Evolutionary conservation across 2,329 filamentous ascomycete genomes (phyloP), one percentile per base, ranked within the genome.

Genomic region (Diaporthe australafricana): DNA sequence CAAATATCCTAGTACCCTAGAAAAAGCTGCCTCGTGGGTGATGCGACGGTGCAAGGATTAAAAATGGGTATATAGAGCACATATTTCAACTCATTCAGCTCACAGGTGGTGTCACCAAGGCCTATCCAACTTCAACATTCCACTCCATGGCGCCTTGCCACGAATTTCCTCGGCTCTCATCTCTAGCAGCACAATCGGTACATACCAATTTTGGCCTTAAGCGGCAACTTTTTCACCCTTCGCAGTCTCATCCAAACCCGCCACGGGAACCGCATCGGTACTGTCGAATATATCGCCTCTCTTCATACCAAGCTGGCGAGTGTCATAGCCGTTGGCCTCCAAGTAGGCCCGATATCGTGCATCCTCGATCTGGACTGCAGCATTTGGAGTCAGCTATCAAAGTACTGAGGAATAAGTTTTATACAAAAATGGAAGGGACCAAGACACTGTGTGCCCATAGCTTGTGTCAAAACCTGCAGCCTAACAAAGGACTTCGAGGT

Each of bases 351-450:
- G 88, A 84, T 98, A 98, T 53, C 88, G 87, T 11, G 85, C 78
- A 77, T 98, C 95, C 81, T 98, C 95, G 20, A 87, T 78, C 0
- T 91, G 89, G 74, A 98, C n/a, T n/a, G n/a, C n/a, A n/a, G n/a
- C n/a, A n/a, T n/a, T n/a, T n/a, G n/a, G n/a, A n/a, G n/a, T n/a
- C n/a, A n/a, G n/a, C n/a, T n/a, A n/a, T n/a, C n/a, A n/a, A n/a
- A n/a, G n/a, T n/a, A n/a, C n/a, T n/a, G n/a, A n/a, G n/a, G n/a
- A n/a, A n/a, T n/a, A n/a, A n/a, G n/a, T n/a, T n/a, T n/a, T n/a
- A n/a, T n/a, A n/a, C n/a, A n/a, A n/a, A n/a, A n/a, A n/a, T n/a
- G n/a, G n/a, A n/a, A n/a, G n/a, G n/a, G n/a, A n/a, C n/a, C n/a
- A n/a, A n/a, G n/a, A n/a, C n/a, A n/a, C n/a, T n/a, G n/a, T n/a